phyloP scores from a whole-genome alignment of 2,329 filamentous ascomycete species.

The Microdochium paspali region DNA sequence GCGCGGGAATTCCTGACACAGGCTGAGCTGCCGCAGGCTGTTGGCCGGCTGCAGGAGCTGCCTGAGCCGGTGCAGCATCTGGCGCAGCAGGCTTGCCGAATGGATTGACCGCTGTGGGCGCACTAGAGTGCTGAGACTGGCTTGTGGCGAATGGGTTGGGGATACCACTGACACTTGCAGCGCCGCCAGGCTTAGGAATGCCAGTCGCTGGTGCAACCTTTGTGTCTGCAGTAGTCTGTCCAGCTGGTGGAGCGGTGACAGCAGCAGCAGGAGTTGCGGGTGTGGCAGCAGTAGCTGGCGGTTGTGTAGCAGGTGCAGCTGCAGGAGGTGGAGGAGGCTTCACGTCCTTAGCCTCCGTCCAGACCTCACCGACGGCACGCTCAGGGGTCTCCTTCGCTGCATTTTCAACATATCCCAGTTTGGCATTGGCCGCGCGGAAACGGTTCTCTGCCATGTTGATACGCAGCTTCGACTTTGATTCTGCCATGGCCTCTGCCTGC shows the following conservation, averaged over 20 bases:
- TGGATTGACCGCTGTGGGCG: conserved; percentile 9
- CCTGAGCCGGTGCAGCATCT: conserved; percentile 4
- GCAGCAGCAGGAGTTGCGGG: conserved; percentile 2
- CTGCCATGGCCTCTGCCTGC: conserved; percentile 61
- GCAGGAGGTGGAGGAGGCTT: conserved; percentile 32
- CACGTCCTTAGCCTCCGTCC: conserved; percentile 65
- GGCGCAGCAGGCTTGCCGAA: conserved; percentile 7
- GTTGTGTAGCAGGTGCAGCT: conserved; percentile 6
- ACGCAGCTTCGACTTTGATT: conserved; percentile 65
- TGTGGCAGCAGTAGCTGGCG: not conserved
- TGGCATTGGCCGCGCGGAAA: conserved; percentile 53
- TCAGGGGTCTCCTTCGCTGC: conserved; percentile 81
- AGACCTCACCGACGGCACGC: conserved; percentile 76
- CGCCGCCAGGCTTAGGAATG: not conserved
- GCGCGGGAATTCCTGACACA: conserved; percentile 15
- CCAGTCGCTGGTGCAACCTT: conserved; percentile 15
- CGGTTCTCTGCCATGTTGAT: conserved; percentile 74
- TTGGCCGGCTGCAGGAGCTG: conserved; percentile 5
- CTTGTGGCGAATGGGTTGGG: not conserved
- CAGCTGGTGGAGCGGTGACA: conserved; percentile 17
- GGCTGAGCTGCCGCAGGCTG: conserved; percentile 9
- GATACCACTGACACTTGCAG: conserved; percentile 2
- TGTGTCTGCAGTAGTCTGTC: conserved; percentile 10
- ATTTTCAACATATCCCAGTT: conserved; percentile 68
- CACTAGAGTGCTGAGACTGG: not conserved